Evolutionary conservation across 108 stramenopile species (phyloP), one percentile per base, ranked within the genome.

Genomic region (Pseudonitzschia multiseries): DNA sequence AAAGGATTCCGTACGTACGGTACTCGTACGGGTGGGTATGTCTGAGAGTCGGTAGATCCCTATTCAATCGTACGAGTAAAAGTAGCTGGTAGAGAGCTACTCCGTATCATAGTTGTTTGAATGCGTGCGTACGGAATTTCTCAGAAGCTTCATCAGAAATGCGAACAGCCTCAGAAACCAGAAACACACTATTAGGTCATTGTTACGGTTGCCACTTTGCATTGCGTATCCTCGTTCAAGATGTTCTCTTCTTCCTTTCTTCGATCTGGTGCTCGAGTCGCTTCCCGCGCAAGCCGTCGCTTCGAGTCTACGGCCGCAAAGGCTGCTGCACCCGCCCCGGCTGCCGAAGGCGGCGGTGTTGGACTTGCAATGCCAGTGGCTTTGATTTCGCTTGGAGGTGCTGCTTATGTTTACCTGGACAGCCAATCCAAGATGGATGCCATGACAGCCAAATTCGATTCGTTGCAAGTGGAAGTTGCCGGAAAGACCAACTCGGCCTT

Each of bases 401-500:
- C 79, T 24, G 73, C 59, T 44, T 81, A 73, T 53, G 70, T 68
- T 24, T 81, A 77, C 68, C 68, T 76, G 43, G 72, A 73, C 48
- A 44, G 65, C n/a, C 26, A 59, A 22, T 69, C 71, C 14, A 59
- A 59, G 32, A 69, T 65, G 41, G 69, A 61, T 24, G 75, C 52
- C 15, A 69, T 84, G 52, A 20, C 65, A 46, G 57, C 48, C 21
- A 33, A 70, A 31, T 41, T 74, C 29, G 68, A 81, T 63, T 77
- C 80, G 28, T 70, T 84, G 2, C 83, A 84, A 54, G 73, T 84
- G 17, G 71, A 81, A 67, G 36, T 84, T 21, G 52, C 73, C 21
- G 82, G 82, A 51, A 83, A 79, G 62, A 79, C 82, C 66, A 82
- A 82, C 73, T 65, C 69, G n/a, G 94, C 94, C 31, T 92, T 93